Base-by-base conservation (phyloP, 2,329 filamentous ascomycete species). In the Fusarium domesticum region DNA sequence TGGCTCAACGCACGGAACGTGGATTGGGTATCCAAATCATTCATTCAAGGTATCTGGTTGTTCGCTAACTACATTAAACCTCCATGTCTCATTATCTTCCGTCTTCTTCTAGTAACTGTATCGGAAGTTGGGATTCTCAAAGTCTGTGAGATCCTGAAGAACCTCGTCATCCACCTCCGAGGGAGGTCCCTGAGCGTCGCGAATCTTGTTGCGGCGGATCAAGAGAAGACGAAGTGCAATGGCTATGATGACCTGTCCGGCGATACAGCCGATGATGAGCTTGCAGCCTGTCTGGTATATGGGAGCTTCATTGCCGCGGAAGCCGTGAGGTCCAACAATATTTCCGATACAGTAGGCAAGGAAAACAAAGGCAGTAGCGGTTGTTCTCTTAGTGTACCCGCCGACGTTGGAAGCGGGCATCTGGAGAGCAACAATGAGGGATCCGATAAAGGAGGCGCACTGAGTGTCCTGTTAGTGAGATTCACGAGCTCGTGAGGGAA, bases 351-450 rank as follows among this genome's bases (percentile, higher is more conserved):
- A 75, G 48, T 73, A 73, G 4, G 70, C 70, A 3, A 72, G 46
- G 51, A 75, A 76, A 8, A 75, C 71, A n/a, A 76, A 62, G 1
- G 72, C 73, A 2, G 72, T 70, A 2, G 66, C 63, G 0, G 72
- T 74, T 4, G 69, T 69, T 14, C 73, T 65, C 61, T 75, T 75
- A 1, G 72, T 75, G 49, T 75, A 75, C 5, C 73, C 73, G 1
- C 67, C 73, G 2, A 76, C 57, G 39, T 77, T 77, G 19, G 70
- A 66, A 2, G 73, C 70, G 4, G 75, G 75, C 62, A 78, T 69
- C 51, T 77, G 78, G 15, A 81, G 65, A 1, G 75, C 75, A 2
- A 80, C 64, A 1, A 80, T 76, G n/a, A 81, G 65, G 4, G 73
- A 72, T 1, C 73, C 70, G 3, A 81, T 75, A 38, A 70, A 80